Percentiles rank a stretch among this genome's conserved stretches.
Conservation (phyloP, 331 rosid species). For the Quercus tomentella region DNA sequence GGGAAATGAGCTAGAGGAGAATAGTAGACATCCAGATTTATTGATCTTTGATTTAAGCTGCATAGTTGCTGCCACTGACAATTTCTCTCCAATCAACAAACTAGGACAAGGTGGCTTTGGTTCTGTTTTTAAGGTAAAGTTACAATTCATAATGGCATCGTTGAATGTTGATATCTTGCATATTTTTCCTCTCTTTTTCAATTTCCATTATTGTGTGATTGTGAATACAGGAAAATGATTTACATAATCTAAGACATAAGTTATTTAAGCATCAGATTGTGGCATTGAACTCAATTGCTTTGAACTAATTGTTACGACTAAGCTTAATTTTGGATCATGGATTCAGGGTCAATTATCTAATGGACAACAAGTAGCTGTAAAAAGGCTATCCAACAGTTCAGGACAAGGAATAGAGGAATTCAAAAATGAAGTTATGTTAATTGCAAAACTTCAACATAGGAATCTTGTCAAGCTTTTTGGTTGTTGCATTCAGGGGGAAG, state of each 20-base stretch:
- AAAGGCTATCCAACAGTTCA: constrained; percentile 36
- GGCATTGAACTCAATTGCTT: too few relatives aligned
- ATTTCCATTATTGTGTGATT: too few relatives aligned
- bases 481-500: constrained; percentile 41
- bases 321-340: too few relatives aligned
- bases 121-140: constrained; percentile 32
- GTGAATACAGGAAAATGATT: too few relatives aligned
- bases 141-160: not conserved
- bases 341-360: constrained; percentile 26
- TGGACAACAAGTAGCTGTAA: constrained; percentile 53
- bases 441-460: constrained; percentile 62
- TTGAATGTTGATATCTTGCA: too few relatives aligned
- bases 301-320: too few relatives aligned
- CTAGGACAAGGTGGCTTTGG: constrained; percentile 57
- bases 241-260: too few relatives aligned
- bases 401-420: constrained; percentile 45
- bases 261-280: too few relatives aligned
- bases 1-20: too few relatives aligned
- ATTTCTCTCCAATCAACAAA: constrained; percentile 29
- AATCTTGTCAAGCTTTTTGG: constrained; percentile 63
- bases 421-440: constrained; percentile 52
- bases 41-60: constrained; percentile 16
- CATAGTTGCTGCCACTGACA: constrained; percentile 26
- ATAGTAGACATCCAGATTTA: not conserved
- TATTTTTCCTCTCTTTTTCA: too few relatives aligned